phyloP scores from a whole-genome alignment of 2,329 filamentous ascomycete genomes.

The Botrytis aclada region DNA sequence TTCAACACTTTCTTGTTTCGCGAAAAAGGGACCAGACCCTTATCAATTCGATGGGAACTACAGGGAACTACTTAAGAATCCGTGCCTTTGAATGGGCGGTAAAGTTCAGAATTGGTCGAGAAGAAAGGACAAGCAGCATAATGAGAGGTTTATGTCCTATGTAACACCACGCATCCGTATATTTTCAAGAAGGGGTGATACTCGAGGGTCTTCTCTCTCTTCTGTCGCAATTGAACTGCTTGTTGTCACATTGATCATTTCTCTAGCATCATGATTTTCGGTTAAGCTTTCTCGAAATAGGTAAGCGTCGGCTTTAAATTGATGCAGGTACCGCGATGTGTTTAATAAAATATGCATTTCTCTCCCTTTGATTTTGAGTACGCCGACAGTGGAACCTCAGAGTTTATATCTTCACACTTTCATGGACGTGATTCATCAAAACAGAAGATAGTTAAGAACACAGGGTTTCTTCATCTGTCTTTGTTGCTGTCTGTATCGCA shows the following conservation, averaged over 20 bases:
- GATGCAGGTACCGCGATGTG: slow-evolving; percentile 20
- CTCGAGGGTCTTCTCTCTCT: slow-evolving; percentile 4
- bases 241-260: slow-evolving; percentile 17
- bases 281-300: slow-evolving; percentile 16
- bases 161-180: slow-evolving; percentile 14
- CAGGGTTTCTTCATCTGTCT: not conserved
- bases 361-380: not conserved
- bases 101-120: slow-evolving; percentile 5
- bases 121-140: slow-evolving; percentile 15
- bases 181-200: slow-evolving; percentile 2
- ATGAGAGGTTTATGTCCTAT: slow-evolving; percentile 10
- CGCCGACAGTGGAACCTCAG: not conserved
- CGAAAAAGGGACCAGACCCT: slow-evolving; percentile 20
- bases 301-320: slow-evolving; percentile 12
- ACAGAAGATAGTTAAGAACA: not conserved
- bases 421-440: not conserved
- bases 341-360: slow-evolving; percentile 19
- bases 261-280: slow-evolving; percentile 13
- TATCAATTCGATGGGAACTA: slow-evolving; percentile 13
- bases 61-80: slow-evolving; percentile 9
- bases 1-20: slow-evolving; percentile 18
- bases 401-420: not conserved
- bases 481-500: not conserved
- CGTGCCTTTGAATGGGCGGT: slow-evolving; percentile 7
- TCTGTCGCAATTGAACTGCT: not conserved